Conservation (phyloP, 2,329 filamentous ascomycete genomes). For the Ophiostoma tasmaniense region DNA sequence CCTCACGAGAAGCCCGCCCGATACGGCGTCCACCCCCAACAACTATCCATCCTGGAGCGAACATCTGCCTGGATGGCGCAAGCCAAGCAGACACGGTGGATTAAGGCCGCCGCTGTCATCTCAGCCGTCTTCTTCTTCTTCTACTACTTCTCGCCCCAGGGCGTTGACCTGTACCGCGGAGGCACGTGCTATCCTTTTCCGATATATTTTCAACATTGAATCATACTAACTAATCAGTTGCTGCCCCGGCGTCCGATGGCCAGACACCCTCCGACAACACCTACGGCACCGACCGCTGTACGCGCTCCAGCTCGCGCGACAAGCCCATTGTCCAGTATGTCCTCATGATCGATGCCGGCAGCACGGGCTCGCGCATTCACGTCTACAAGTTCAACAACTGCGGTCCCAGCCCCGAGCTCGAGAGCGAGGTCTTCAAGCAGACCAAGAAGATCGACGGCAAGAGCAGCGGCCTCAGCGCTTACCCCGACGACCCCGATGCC, state of each 20-base stretch:
- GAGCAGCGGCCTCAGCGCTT: conserved; percentile 66
- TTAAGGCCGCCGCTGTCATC: conserved; percentile 56
- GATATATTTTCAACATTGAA: not conserved
- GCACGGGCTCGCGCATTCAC: conserved; percentile 95
- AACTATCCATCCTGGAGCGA: conserved; percentile 42
- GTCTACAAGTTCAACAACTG: conserved; percentile 99
- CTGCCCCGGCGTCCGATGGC: conserved; percentile 30
- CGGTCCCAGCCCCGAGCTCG: conserved; percentile 86
- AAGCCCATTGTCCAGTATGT: conserved; percentile 97
- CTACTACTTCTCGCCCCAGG: conserved; percentile 54
- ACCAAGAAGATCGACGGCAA: conserved; percentile 71
- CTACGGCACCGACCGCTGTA: conserved; percentile 65
- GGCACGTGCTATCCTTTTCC: conserved; percentile 27
- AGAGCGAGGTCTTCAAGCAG: conserved; percentile 88
- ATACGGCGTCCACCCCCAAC: conserved; percentile 42
- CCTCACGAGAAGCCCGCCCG: conserved; percentile 57
- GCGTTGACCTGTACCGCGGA: conserved; percentile 45
- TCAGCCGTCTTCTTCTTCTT: conserved; percentile 53
- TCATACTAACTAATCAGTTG: not conserved
- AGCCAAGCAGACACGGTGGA: conserved; percentile 56
- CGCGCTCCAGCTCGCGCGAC: conserved; percentile 71
- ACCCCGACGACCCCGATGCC: conserved; percentile 73
- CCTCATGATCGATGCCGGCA: conserved; percentile 96
- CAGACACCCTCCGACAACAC: conserved; percentile 52
- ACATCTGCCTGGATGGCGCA: conserved; percentile 53